Evolutionary conservation across 169 alveolate species (phyloP), one percentile per base, ranked within the genome.

Genomic region (Babesia sp.): DNA sequence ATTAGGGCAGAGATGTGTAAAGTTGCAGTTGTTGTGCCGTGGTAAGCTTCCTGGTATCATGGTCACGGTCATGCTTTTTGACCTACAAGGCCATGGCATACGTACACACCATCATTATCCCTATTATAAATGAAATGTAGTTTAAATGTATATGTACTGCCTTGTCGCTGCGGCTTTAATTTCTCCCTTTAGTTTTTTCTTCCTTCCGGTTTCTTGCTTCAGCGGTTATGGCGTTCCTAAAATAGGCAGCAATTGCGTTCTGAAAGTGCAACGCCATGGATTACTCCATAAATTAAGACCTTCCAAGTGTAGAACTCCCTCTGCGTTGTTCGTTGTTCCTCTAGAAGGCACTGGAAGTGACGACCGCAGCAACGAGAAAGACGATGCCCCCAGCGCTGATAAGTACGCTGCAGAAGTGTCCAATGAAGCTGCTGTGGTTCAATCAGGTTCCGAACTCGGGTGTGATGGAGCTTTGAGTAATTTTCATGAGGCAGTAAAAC

Each of bases 281-380:
- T 3, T 7, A 12, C 20, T 24, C 12, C 2, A 18, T 18, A 24
- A 2, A 0, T 12, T 14, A 1, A 0, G 3, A 0, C 26, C 0
- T 14, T 12, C 48, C 44, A 5, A 5, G 3, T 20, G 51, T 31
- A 4, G 22, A 18, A 57, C 36, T 26, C 51, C 6, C 34, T 12
- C 28, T 57, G 11, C 45, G 11, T n/a, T 57, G 8, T 37, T 28
- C 20, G 67, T 31, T 11, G 26, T 5, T 44, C 50, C 16, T 0
- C 53, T 0, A 31, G 29, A 31, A 5, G 24, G 1, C 48, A 26
- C 57, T 1, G 59, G 4, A 9, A 12, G 26, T 31, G 61, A 45
- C 28, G 74, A 48, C 44, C 1, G 37, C 42, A 61, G 44, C 71
- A 39, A 11, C 57, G 71, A 39, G 9, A 29, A 20, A 31, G 39